Base-by-base conservation (phyloP, 768 basidiomycete genomes). In the Mycena epipterygia region DNA sequence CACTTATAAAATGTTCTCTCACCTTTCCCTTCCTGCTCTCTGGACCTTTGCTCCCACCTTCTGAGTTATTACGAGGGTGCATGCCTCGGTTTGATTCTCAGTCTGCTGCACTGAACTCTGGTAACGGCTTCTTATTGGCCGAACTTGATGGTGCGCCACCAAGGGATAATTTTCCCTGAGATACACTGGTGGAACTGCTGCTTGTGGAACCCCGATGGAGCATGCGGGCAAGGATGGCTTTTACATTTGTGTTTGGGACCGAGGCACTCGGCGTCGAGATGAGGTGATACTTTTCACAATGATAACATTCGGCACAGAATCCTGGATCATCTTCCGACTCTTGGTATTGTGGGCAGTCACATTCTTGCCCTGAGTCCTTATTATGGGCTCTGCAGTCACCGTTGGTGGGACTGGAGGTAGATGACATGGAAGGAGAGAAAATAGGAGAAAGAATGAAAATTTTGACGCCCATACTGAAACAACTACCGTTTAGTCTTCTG, bases 341-440 rank as follows among this genome's bases (percentile, higher is more conserved):
- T 11, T 4, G n/a, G 42, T 44, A 65, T 1, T 42, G 19, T 2
- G 27, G 3, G 33, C 64, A 65, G 16, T 55, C 32, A 27, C 64
- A 65, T n/a, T 65, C 64, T 12, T 56, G 39, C 5, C 35, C 14
- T 1, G 39, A 33, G 5, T 55, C 19, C 14, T 56, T 56, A 42
- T 57, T 44, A n/a, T 56, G 41, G 14, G 64, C 64, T 11, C 17
- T 55, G 53, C 64, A 65, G 19, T 65, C 52, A 1, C 64, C 64
- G 14, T 42, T 44, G 29, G 17, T 14, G 2, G 64, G 35, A 3
- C 25, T 19, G 12, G 53, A 30, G 37, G 39, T 11, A 2, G 53
- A 55, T n/a, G 53, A 11, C 35, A 58, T 51, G 25, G 49, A 16
- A 11, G 29, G 41, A 27, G 25, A 42, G 57, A 42, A 19, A 42